Base-by-base conservation (phyloP, 1,284 basidiomycete genomes). In the Cystobasidiaceae sp. region DNA sequence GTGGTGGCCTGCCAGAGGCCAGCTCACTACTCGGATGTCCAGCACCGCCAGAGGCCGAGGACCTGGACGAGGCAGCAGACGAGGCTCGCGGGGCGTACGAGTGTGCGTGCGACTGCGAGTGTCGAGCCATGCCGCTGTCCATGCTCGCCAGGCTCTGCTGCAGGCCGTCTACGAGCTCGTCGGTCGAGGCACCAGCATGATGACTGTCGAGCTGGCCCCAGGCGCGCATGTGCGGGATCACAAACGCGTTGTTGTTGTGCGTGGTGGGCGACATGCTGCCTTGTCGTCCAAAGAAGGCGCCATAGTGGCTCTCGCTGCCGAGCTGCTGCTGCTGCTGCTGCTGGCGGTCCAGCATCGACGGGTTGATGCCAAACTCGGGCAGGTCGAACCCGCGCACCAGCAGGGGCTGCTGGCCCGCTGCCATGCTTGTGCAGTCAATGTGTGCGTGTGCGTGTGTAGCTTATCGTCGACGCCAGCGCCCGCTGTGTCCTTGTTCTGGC, bases 281-380 rank as follows among this genome's bases (percentile, higher is more conserved):
- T 23, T 44, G 7, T n/a, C 19, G n/a, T 44, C 25, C 25, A 4
- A 7, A 44, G 4, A 19, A 44, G 5, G 4, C 19, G 4, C 25
- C 7, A n/a, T 44, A 17, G n/a, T 59, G 23, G 33, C 17, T 19
- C 13, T 46, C 45, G 19, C 56, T 37, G n/a, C 15, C 49, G 27
- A 9, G 4, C 13, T 17, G 21, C 17, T 49, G 44, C 30, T 39
- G 44, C 33, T 49, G 56, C 34, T 30, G 37, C 19, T 52, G 23
- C 28, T 21, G 4, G n/a, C n/a, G n/a, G n/a, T n/a, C n/a, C 27
- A 62, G 37, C 49, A 62, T 62, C 27, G 45, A 23, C 2, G 60
- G 60, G 45, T 62, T 54, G 32, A 62, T 62, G 33, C 60, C 60
- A 49, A 62, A 49, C 17, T 56, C 54, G n/a, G 37, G 37, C 37